Evolutionary conservation across 768 basidiomycete species (phyloP).

Genomic region (Leccinum longicurvipes): DNA sequence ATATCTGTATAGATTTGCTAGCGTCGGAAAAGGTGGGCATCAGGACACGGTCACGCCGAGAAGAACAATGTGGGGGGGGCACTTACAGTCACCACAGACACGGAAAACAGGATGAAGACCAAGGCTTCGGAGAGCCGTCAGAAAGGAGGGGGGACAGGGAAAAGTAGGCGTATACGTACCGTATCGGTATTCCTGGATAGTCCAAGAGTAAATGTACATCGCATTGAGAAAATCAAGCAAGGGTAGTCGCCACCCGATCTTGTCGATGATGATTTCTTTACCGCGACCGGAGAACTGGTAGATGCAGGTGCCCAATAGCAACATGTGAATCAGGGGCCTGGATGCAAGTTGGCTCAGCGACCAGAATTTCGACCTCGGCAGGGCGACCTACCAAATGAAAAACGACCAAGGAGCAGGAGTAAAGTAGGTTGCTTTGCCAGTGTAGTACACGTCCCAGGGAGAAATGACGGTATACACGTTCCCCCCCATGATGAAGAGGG

Average conservation of each 20-base stretch:
- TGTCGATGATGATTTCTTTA: slow-evolving; percentile 56
- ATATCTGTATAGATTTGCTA: slow-evolving; percentile 66
- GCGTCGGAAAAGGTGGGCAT: neutral
- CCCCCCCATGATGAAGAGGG: slow-evolving; percentile 53
- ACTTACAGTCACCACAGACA: slow-evolving; percentile 50
- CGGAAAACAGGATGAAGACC: slow-evolving; percentile 42
- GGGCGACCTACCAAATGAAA: slow-evolving; percentile 49
- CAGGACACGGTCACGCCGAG: neutral
- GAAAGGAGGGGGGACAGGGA: neutral
- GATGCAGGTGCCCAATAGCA: slow-evolving; percentile 62
- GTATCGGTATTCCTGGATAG: slow-evolving; percentile 46
- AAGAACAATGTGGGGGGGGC: neutral
- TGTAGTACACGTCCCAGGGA: slow-evolving; percentile 45
- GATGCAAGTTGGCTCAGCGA: neutral
- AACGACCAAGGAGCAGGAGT: slow-evolving; percentile 64
- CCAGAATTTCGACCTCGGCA: neutral
- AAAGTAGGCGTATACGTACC: slow-evolving; percentile 23
- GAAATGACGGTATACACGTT: slow-evolving; percentile 61
- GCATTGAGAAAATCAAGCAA: slow-evolving; percentile 62
- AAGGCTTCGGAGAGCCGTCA: slow-evolving; percentile 28
- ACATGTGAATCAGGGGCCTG: slow-evolving; percentile 61
- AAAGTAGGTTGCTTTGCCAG: slow-evolving; percentile 60
- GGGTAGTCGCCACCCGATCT: slow-evolving; percentile 64
- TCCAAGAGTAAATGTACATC: slow-evolving; percentile 62
- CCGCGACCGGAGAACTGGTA: slow-evolving; percentile 56